These are phyloP conservation scores for Larix kaempferi DNA, from an alignment of 75 land plant genomes.

Conservation along the genomic window DNA sequence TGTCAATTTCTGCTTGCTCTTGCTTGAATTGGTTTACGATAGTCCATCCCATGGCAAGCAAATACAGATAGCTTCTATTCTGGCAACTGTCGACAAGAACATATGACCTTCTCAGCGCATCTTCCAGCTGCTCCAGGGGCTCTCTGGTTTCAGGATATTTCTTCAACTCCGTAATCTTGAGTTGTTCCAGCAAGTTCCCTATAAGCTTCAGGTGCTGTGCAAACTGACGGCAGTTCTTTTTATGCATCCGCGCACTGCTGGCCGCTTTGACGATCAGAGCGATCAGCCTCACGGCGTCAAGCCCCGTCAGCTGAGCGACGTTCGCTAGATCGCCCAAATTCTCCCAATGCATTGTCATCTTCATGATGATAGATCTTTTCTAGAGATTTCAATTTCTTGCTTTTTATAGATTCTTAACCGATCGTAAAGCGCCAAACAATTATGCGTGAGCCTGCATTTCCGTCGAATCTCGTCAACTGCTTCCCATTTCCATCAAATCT, in stretches of 20 bases:
- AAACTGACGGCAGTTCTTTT: constrained; percentile 83
- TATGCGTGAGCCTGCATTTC: neutral
- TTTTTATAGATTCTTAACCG: neutral
- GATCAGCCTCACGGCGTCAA: constrained; percentile 73
- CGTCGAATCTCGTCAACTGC: neutral
- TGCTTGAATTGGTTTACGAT: constrained; percentile 79
- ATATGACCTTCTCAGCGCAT: constrained; percentile 71
- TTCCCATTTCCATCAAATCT: neutral
- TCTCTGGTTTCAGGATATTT: constrained; percentile 82
- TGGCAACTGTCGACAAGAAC: constrained; percentile 81
- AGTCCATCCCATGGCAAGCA: constrained; percentile 96
- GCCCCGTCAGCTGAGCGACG: constrained; percentile 73
- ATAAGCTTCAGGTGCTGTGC: constrained; percentile 90
- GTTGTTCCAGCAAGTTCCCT: constrained; percentile 82
- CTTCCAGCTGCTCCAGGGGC: constrained; percentile 91
- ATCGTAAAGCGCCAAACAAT: neutral
- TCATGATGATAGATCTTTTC: neutral
- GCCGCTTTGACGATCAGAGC: constrained; percentile 77
- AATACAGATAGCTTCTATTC: constrained; percentile 81
- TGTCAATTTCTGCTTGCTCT: constrained; percentile 84
- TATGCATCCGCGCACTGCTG: constrained; percentile 88
- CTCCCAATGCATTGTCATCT: constrained; percentile 45
- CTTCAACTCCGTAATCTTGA: constrained; percentile 82
- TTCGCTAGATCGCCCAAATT: constrained; percentile 68
- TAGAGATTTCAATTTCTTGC: neutral